Evolutionary conservation across 2,329 filamentous ascomycete species (phyloP).

Genomic region (Penicillium sp.): DNA sequence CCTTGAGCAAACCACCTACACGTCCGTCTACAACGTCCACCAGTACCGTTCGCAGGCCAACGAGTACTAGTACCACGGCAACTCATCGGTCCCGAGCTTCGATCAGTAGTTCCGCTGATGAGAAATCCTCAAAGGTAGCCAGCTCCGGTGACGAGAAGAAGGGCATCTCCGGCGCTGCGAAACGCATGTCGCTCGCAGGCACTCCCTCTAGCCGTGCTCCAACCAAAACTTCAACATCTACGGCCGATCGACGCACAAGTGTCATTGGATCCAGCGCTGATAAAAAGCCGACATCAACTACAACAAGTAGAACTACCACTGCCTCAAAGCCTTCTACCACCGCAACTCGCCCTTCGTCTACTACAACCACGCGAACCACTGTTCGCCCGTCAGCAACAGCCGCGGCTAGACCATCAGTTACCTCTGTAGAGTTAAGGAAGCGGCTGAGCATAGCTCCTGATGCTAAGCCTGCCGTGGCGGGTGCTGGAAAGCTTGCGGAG

Average conservation of each 20-base stretch:
- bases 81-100: constrained; percentile 41
- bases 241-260: constrained; percentile 35
- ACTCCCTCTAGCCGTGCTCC: constrained; percentile 33
- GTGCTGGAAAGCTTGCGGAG: constrained; percentile 31
- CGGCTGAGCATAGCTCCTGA: constrained; percentile 34
- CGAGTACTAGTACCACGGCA: constrained; percentile 32
- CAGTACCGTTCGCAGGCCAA: constrained; percentile 9
- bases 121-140: constrained; percentile 34
- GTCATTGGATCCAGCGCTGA: constrained; percentile 33
- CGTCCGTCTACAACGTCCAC: constrained; percentile 25
- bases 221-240: constrained; percentile 29
- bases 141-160: constrained; percentile 45
- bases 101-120: constrained; percentile 42
- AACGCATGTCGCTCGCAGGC: constrained; percentile 43
- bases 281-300: constrained; percentile 22
- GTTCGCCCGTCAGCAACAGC: constrained; percentile 21
- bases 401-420: constrained; percentile 18
- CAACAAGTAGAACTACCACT: constrained; percentile 4
- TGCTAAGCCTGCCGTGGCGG: constrained; percentile 22
- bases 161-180: constrained; percentile 40
- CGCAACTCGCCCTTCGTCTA: constrained; percentile 24
- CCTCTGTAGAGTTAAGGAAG: constrained; percentile 30
- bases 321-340: constrained; percentile 16
- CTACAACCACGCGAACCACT: constrained; percentile 22
- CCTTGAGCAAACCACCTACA: constrained; percentile 43